Evolutionary conservation across 2,329 filamentous ascomycete genomes (phyloP).

Genomic region (Colletotrichum eremochloae): DNA sequence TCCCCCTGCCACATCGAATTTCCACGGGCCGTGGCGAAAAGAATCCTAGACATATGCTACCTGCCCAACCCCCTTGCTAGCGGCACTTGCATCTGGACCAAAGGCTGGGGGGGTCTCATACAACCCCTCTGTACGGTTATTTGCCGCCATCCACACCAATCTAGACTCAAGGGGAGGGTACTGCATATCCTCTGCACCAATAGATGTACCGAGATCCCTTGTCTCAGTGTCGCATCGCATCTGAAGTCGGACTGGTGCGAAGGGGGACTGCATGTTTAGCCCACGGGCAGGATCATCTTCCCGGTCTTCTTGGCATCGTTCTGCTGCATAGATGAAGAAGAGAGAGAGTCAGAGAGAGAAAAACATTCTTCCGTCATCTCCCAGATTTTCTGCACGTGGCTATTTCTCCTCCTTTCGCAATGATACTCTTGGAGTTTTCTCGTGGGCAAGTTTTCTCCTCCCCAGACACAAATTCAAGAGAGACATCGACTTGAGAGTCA

Average conservation of each 20-base stretch:
- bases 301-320: constrained; percentile 26
- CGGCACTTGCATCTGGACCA: constrained; percentile 8
- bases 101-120: neutral
- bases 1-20: constrained; percentile 6
- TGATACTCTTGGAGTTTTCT: neutral
- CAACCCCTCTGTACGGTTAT: neutral
- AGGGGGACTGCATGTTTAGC: constrained; percentile 28
- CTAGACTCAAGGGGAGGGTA: neutral
- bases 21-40: constrained; percentile 30
- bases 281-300: constrained; percentile 12
- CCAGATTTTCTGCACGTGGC: constrained; percentile 1
- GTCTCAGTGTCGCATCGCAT: constrained; percentile 34
- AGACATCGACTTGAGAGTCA: neutral
- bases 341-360: neutral
- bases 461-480: too few species aligned
- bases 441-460: too few species aligned
- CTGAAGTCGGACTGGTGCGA: constrained; percentile 35
- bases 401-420: neutral
- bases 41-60: neutral
- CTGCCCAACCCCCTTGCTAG: constrained; percentile 18
- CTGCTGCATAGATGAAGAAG: neutral
- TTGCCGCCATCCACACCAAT: neutral
- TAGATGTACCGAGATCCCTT: constrained; percentile 4
- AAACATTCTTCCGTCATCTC: neutral
- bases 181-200: constrained; percentile 16